phyloP scores from a whole-genome alignment of 108 stramenopile genomes.

The Craspedostauros australis region DNA sequence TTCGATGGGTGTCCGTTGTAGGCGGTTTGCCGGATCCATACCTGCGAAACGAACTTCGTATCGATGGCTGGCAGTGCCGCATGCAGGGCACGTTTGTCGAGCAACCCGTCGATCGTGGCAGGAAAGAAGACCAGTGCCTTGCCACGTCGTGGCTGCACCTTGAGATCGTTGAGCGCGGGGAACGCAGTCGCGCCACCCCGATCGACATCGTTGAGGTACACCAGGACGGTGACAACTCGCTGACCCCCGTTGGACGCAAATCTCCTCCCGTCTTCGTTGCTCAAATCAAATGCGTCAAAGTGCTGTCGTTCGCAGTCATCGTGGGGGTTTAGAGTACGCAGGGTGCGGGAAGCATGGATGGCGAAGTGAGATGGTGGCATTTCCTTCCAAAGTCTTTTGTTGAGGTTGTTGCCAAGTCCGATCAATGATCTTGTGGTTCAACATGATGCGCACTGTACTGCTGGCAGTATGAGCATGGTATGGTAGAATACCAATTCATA shows the following conservation, averaged over 20 bases:
- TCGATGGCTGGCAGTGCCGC: slow-evolving; percentile 85
- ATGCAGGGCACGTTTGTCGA: slow-evolving; percentile 89
- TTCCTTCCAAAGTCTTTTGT: no score
- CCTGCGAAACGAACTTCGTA: slow-evolving; percentile 94
- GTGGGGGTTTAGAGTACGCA: not conserved
- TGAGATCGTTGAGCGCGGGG: slow-evolving; percentile 72
- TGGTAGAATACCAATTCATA: no score
- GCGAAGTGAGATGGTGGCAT: not conserved
- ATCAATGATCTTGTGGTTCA: no score
- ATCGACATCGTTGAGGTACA: slow-evolving; percentile 92
- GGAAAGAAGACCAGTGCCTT: slow-evolving; percentile 96
- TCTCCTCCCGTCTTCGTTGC: slow-evolving; percentile 69
- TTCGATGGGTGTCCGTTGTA: slow-evolving; percentile 79
- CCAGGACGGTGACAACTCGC: slow-evolving; percentile 86
- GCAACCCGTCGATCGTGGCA: slow-evolving; percentile 81
- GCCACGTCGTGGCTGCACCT: slow-evolving; percentile 70
- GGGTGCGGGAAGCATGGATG: not conserved
- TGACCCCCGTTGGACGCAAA: slow-evolving; percentile 91
- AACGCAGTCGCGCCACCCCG: slow-evolving; percentile 89
- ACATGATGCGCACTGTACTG: no score
- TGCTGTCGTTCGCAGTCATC: slow-evolving; percentile 15
- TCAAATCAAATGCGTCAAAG: slow-evolving; percentile 88
- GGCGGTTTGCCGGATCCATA: slow-evolving; percentile 89
- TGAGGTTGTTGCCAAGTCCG: no score
- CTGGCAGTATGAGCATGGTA: no score